A percentile compares a stretch with the other conserved stretches of the same genome.
These are phyloP conservation scores for Eucalyptus dawsonii DNA, from an alignment of 345 rosid genomes.

Conservation along the genomic window DNA sequence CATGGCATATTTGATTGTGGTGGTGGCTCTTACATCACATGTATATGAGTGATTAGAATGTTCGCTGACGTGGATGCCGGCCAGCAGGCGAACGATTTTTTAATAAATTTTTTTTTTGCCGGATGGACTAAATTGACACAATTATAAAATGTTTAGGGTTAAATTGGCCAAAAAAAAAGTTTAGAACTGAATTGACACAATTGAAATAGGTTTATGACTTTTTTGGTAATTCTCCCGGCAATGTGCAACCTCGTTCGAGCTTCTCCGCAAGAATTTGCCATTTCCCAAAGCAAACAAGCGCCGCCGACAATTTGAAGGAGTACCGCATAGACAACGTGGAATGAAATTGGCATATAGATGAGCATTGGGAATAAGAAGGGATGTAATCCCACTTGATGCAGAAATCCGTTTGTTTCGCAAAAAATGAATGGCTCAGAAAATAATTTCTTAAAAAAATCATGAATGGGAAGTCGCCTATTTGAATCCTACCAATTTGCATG, in stretches of 20 bases:
- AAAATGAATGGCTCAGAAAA: neutral
- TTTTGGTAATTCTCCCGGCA: no score
- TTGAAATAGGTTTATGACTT: no score
- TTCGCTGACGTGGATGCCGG: no score
- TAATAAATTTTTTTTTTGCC: no score
- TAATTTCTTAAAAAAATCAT: accelerated
- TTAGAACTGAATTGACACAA: no score
- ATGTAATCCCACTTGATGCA: neutral
- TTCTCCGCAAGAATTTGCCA: neutral
- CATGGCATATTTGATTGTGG: no score
- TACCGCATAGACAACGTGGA: neutral
- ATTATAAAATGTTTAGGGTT: no score
- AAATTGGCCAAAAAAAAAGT: no score
- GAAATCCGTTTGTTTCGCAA: accelerated
- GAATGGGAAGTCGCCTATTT: neutral
- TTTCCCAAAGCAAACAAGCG: neutral
- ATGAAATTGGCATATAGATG: neutral
- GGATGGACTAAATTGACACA: no score
- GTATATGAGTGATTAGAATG: no score
- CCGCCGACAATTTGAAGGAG: neutral
- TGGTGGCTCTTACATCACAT: no score
- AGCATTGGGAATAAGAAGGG: neutral
- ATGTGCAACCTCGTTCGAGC: neutral
- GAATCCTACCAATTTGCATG: neutral
- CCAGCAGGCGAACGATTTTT: no score